Base-by-base conservation (phyloP, 2,329 filamentous ascomycete genomes). In the Verticillium isaacii region DNA sequence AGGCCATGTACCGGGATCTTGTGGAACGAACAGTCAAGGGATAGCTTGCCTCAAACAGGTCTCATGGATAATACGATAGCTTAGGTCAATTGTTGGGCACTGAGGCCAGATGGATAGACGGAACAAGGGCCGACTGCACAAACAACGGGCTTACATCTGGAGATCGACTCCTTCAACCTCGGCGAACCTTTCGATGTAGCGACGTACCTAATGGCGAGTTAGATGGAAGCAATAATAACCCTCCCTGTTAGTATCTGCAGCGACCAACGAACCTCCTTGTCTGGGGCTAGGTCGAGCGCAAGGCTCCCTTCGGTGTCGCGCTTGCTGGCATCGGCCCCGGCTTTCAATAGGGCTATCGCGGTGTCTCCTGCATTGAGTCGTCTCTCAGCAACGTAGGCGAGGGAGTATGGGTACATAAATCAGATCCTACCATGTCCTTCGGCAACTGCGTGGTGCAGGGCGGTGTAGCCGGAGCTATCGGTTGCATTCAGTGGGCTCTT, bases 1-100 rank as follows among this genome's bases (percentile, higher is more conserved):
- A 99, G 81, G 89, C 89, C 71, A 97, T 99, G 84, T 98, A 98
- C 79, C 87, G 92, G 67, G 94, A 98, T 72, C 77, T 99, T 74
- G 90, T 96, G 57, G 91, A 96, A 77, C 87, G 89, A 71, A 94
- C 92, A 62, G 86, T 93, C 71, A 89, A 87, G 76, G 90, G 75
- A 55, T 45, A 29, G 57, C 36, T 19, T 36, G 9, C 34, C 14
- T 36, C 34, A 11, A 14, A 36, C 2, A 36, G 8, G 8, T 32
- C 54, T 17, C 15, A 14, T 19, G 39, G 15, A 29, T 19, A 52
- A 23, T 19, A 52, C 19, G 9, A 19, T 14, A 25, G 19, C 8
- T 11, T 8, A 19, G 19, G 7, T 11, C 19, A 52, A 6, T 52
- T 23, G n/a, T 25, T 9, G 23, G 45, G 19, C 23, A 14, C 23